Evolutionary conservation across 495 filamentous ascomycete species (phyloP).

Genomic region (Alectoria sarmentosa): DNA sequence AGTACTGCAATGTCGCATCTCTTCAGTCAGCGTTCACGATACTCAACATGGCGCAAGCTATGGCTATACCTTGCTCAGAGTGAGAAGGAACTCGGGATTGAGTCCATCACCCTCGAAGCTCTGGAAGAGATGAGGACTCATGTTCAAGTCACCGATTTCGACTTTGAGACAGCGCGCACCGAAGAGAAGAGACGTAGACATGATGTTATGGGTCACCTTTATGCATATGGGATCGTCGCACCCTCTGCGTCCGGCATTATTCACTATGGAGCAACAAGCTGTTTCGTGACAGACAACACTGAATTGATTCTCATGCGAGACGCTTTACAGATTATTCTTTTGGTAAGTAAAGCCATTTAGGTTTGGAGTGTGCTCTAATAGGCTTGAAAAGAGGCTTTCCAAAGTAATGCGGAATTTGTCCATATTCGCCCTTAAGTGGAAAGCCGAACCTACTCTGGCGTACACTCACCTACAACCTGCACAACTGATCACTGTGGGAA

Average conservation of each 20-base stretch:
- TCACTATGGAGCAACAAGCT: constrained; percentile 61
- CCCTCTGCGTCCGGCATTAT: constrained; percentile 84
- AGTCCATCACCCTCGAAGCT: constrained; percentile 60
- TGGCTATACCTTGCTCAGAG: constrained; percentile 83
- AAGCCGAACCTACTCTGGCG: constrained; percentile 54
- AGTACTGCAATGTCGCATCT: constrained; percentile 28
- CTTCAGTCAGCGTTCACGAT: constrained; percentile 65
- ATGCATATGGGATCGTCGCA: constrained; percentile 63
- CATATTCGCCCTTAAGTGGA: constrained; percentile 69
- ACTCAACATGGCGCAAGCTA: constrained; percentile 68
- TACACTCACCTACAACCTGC: constrained; percentile 78
- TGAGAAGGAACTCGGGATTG: constrained; percentile 60
- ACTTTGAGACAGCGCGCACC: constrained; percentile 65
- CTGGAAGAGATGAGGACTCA: constrained; percentile 68
- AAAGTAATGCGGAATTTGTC: constrained; percentile 75
- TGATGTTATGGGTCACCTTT: constrained; percentile 68
- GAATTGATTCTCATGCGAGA: constrained; percentile 80
- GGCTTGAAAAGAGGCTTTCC: constrained; percentile 80
- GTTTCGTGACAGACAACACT: constrained; percentile 67
- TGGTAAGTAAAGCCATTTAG: too few relatives aligned
- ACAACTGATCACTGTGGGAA: constrained; percentile 80
- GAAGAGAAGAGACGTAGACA: constrained; percentile 74
- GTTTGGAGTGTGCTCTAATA: too few relatives aligned
- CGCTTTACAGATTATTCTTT: constrained; percentile 66
- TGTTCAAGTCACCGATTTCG: constrained; percentile 66